phyloP scores from a whole-genome alignment of 805 yeast genomes.

The Blastobotrys muscicola region DNA sequence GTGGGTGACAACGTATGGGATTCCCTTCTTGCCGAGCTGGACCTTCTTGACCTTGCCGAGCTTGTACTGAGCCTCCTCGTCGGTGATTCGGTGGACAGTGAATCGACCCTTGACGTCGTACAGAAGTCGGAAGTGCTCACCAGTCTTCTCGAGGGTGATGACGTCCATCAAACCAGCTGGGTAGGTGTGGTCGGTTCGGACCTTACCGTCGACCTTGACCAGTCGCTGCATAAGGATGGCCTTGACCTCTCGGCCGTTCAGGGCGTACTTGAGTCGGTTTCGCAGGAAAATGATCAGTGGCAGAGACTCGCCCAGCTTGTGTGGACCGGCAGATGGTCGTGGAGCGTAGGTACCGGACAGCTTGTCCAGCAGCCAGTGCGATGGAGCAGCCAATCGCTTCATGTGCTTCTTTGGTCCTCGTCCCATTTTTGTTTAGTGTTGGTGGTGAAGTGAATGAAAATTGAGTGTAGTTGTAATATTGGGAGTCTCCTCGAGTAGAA shows the following conservation, averaged over 20 bases:
- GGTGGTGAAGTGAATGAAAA: not conserved
- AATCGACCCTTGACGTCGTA: constrained; percentile 99
- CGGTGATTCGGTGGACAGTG: constrained; percentile 98
- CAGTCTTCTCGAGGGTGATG: constrained; percentile 92
- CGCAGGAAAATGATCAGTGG: constrained; percentile 95
- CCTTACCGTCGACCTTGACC: constrained; percentile 98
- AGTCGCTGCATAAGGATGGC: constrained; percentile 97
- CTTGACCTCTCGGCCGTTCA: constrained; percentile 98
- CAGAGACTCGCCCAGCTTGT: constrained; percentile 95
- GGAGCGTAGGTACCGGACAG: constrained; percentile 99
- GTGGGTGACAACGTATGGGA: constrained; percentile 98
- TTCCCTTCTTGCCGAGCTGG: constrained; percentile 96
- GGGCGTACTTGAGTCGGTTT: constrained; percentile 98
- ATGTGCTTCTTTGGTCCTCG: constrained; percentile 19
- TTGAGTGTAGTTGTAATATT: not conserved
- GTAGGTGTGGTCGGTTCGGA: constrained; percentile 97
- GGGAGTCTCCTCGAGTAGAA: not conserved
- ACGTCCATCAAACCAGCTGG: constrained; percentile 99
- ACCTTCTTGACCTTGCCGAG: constrained; percentile 97
- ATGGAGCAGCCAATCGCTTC: constrained; percentile 70
- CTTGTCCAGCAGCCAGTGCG: constrained; percentile 99
- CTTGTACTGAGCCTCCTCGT: constrained; percentile 97
- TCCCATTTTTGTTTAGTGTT: constrained; percentile 6
- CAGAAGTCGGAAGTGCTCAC: constrained; percentile 98
- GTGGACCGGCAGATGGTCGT: constrained; percentile 99